These are phyloP conservation scores for Rhinocladiella mackenziei DNA, from an alignment of 2,329 filamentous ascomycete genomes.

Conservation along the genomic window DNA sequence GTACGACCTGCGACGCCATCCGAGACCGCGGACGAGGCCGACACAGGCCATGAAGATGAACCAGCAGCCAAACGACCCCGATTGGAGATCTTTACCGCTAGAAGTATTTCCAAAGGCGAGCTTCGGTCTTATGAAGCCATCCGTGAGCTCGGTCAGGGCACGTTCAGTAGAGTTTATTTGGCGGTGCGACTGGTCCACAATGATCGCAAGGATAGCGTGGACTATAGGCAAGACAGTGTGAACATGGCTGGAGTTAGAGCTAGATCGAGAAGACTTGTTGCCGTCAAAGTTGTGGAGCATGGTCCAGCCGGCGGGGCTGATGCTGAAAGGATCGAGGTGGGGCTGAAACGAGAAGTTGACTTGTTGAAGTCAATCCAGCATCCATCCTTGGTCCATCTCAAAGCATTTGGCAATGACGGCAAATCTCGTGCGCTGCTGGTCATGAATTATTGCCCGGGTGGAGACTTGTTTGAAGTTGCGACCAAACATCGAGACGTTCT, in stretches of 20 bases:
- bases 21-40: conserved; percentile 53
- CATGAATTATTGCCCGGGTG: conserved; percentile 86
- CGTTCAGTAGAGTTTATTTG: conserved; percentile 90
- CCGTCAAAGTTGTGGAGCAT: conserved; percentile 92
- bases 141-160: conserved; percentile 80
- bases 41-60: conserved; percentile 37
- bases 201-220: conserved; percentile 44
- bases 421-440: conserved; percentile 76
- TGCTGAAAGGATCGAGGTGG: conserved; percentile 88
- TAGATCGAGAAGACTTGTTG: conserved; percentile 74
- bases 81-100: conserved; percentile 65
- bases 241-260: conserved; percentile 45
- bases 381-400: conserved; percentile 84
- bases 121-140: conserved; percentile 74
- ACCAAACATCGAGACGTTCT: conserved; percentile 67
- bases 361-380: conserved; percentile 86
- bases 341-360: conserved; percentile 88
- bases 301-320: conserved; percentile 90
- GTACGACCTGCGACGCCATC: conserved; percentile 73
- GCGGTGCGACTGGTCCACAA: conserved; percentile 69
- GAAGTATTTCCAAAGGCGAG: conserved; percentile 63
- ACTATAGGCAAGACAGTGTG: conserved; percentile 33
- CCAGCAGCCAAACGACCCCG: conserved; percentile 24
- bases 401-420: conserved; percentile 83
- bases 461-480: conserved; percentile 90